phyloP scores from a whole-genome alignment of 495 filamentous ascomycete genomes.

The Podospora appendiculata region DNA sequence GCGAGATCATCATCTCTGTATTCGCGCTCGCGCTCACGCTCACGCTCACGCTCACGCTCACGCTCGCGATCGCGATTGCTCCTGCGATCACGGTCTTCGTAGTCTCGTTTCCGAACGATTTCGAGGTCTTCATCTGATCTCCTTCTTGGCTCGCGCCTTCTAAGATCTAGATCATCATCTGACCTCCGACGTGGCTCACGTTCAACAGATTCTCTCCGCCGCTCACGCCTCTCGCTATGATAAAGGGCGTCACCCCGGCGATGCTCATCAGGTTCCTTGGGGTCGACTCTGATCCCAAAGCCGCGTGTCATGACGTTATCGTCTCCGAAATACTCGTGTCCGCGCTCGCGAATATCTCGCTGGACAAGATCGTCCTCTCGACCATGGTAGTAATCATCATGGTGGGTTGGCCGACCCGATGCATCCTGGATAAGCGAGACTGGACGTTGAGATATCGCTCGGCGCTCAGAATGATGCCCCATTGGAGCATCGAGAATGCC shows the following conservation, averaged over 20 bases:
- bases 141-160: constrained; percentile 24
- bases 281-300: constrained; percentile 37
- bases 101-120: constrained; percentile 9
- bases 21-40: constrained; percentile 14
- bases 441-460: constrained; percentile 28
- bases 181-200: constrained; percentile 27
- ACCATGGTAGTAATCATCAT: constrained; percentile 34
- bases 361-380: constrained; percentile 30
- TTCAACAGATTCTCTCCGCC: constrained; percentile 10
- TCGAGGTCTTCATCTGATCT: constrained; percentile 30
- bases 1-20: constrained; percentile 9
- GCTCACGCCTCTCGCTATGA: constrained; percentile 19
- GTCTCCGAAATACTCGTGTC: constrained; percentile 27
- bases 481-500: constrained; percentile 19
- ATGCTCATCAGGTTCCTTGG: constrained; percentile 19
- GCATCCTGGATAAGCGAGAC: constrained; percentile 41
- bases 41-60: constrained; percentile 9
- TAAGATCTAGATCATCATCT: constrained; percentile 26
- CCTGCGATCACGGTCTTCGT: constrained; percentile 15
- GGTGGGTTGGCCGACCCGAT: constrained; percentile 23
- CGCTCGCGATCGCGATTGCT: constrained; percentile 13
- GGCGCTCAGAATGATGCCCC: constrained; percentile 25
- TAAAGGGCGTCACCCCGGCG: neutral
- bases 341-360: constrained; percentile 23
- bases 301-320: constrained; percentile 30